Evolutionary conservation across 2,329 filamentous ascomycete genomes (phyloP).

Genomic region (Neofusicoccum umdonicola): DNA sequence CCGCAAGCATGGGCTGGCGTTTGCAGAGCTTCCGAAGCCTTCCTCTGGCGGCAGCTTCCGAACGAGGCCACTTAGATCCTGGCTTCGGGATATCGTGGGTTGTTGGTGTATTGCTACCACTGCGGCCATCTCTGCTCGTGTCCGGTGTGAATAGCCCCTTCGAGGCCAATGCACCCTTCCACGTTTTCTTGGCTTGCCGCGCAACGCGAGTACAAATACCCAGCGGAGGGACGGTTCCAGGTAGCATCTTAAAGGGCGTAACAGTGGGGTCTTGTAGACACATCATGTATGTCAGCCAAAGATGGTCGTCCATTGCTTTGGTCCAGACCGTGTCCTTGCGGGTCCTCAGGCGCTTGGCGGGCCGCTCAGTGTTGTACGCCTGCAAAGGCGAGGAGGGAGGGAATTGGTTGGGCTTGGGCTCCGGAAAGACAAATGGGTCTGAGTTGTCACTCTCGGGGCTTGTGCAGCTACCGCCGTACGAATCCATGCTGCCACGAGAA

Average conservation of each 20-base stretch:
- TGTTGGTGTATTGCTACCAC: slow-evolving; percentile 50
- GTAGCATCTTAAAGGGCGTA: slow-evolving; percentile 66
- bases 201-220: slow-evolving; percentile 64
- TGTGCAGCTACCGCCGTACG: slow-evolving; percentile 59
- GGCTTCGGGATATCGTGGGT: slow-evolving; percentile 34
- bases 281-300: slow-evolving; percentile 65
- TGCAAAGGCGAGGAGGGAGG: slow-evolving; percentile 32
- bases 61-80: slow-evolving; percentile 53
- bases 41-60: slow-evolving; percentile 57
- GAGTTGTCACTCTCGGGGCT: slow-evolving; percentile 59
- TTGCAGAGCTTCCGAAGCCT: slow-evolving; percentile 60
- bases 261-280: slow-evolving; percentile 65
- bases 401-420: slow-evolving; percentile 30
- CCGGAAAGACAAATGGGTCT: slow-evolving; percentile 54
- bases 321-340: slow-evolving; percentile 51
- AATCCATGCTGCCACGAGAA: slow-evolving; percentile 58
- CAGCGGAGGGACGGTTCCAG: slow-evolving; percentile 61
- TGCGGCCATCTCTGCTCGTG: slow-evolving; percentile 42
- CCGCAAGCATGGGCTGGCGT: slow-evolving; percentile 60
- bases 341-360: slow-evolving; percentile 43
- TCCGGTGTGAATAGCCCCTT: slow-evolving; percentile 40
- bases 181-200: slow-evolving; percentile 59
- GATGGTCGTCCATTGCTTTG: slow-evolving; percentile 62
- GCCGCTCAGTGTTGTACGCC: slow-evolving; percentile 26
- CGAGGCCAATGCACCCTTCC: slow-evolving; percentile 45